Evolutionary conservation across 352 stramenopile species (phyloP).

Genomic region (Aphanomyces stellatus): DNA sequence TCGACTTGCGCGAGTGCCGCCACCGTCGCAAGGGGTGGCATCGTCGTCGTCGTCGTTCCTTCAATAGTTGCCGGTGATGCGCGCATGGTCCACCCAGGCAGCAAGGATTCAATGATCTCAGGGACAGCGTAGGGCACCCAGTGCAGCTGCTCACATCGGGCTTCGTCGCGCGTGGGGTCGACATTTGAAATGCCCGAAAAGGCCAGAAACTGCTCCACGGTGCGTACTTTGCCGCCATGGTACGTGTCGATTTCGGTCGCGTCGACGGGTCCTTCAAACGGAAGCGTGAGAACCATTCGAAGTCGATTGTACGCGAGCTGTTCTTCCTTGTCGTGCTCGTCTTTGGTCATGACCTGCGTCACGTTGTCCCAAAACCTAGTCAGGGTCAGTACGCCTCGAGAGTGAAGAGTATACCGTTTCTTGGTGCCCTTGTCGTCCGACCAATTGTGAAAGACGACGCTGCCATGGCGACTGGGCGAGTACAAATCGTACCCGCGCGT

Average conservation of each 20-base stretch:
- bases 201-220: neutral
- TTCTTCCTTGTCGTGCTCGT: constrained; percentile 31
- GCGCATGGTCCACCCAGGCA: neutral
- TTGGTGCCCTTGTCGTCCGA: constrained; percentile 27
- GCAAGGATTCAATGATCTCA: constrained; percentile 31
- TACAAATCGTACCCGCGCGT: constrained; percentile 87
- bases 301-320: constrained; percentile 56
- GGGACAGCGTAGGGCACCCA: constrained; percentile 59
- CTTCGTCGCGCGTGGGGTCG: constrained; percentile 14
- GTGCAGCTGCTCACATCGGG: constrained; percentile 60
- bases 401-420: too few relatives aligned
- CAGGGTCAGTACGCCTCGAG: too few relatives aligned
- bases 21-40: too few relatives aligned
- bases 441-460: constrained; percentile 73
- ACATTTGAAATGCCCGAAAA: constrained; percentile 8
- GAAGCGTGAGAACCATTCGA: constrained; percentile 39
- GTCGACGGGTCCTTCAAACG: constrained; percentile 50
- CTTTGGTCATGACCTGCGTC: neutral
- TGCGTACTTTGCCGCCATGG: constrained; percentile 27
- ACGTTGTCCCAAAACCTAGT: too few relatives aligned
- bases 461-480: constrained; percentile 49
- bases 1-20: too few relatives aligned
- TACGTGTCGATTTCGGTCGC: constrained; percentile 55
- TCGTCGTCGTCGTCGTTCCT: too few relatives aligned
- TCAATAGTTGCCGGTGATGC: too few relatives aligned